phyloP scores from a whole-genome alignment of 768 basidiomycete genomes.

The Lactarius indigo region DNA sequence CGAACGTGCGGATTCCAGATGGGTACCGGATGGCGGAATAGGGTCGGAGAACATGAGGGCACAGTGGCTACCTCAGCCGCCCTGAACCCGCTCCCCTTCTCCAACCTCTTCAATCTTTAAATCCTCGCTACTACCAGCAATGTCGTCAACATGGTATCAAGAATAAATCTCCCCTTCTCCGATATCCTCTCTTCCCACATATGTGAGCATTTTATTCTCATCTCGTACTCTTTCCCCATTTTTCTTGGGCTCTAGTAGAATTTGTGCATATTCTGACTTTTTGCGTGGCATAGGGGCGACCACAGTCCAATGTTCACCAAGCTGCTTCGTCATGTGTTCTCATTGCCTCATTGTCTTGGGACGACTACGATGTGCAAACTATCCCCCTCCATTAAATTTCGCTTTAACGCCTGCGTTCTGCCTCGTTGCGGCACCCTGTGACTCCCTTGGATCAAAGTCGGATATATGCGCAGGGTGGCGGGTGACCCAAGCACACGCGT shows the following conservation, averaged over 20 bases:
- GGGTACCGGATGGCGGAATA: conserved; percentile 16
- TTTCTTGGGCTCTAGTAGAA: not conserved
- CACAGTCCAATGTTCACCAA: not conserved
- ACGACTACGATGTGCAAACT: not conserved
- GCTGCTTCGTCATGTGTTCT: conserved; percentile 10
- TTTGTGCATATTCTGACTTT: conserved; percentile 4
- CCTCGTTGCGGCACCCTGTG: not conserved
- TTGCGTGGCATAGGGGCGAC: not conserved
- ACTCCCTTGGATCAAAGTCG: not conserved
- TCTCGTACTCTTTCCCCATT: too few species aligned
- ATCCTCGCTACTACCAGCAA: not conserved
- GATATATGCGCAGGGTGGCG: not conserved
- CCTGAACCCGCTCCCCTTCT: conserved; percentile 8
- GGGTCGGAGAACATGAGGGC: conserved; percentile 19
- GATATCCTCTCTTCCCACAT: not conserved
- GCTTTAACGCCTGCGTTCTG: not conserved
- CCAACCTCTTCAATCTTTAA: not conserved
- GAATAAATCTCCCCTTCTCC: not conserved
- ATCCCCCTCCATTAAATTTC: not conserved
- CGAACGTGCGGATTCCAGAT: conserved; percentile 8
- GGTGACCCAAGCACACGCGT: not conserved
- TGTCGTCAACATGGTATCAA: not conserved
- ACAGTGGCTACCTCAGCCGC: conserved; percentile 9
- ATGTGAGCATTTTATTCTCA: not conserved
- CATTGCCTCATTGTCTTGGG: conserved; percentile 15